Evolutionary conservation across 352 stramenopile species (phyloP).

Genomic region (Globisporangium polare): DNA sequence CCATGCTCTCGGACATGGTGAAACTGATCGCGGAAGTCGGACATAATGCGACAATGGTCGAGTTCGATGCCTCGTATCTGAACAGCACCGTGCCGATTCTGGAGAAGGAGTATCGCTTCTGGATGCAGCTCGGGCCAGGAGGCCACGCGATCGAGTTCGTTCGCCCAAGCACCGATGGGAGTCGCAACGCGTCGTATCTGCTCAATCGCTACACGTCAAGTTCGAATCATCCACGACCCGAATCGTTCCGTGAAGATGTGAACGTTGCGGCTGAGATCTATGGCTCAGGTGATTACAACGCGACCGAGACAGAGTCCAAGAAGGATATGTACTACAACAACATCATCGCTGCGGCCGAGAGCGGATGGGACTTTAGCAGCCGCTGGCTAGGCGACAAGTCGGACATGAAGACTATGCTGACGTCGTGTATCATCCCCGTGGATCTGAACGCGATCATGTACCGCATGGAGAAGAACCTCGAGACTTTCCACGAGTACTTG

Average conservation of each 20-base stretch:
- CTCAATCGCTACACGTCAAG: constrained; percentile 83
- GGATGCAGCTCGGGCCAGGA: constrained; percentile 68
- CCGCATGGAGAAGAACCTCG: constrained; percentile 72
- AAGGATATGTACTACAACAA: constrained; percentile 82
- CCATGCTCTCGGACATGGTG: constrained; percentile 89
- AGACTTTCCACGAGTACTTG: constrained; percentile 49
- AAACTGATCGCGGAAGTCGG: constrained; percentile 34
- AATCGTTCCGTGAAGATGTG: constrained; percentile 87
- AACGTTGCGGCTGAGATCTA: constrained; percentile 62
- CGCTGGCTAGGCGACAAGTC: constrained; percentile 64
- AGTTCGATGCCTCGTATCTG: constrained; percentile 52
- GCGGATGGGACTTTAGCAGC: constrained; percentile 90
- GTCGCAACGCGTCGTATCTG: constrained; percentile 25
- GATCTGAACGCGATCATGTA: constrained; percentile 87
- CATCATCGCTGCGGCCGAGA: constrained; percentile 81
- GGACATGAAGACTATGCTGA: constrained; percentile 73
- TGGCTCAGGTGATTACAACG: constrained; percentile 29
- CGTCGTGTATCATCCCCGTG: constrained; percentile 66
- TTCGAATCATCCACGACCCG: constrained; percentile 69
- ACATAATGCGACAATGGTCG: constrained; percentile 29
- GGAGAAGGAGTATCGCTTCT: constrained; percentile 81
- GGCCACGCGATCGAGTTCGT: constrained; percentile 59
- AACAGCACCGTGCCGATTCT: constrained; percentile 51
- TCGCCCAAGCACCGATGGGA: constrained; percentile 1
- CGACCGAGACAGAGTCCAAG: constrained; percentile 32